Base-by-base conservation (phyloP, 148 eudicot species). In the Chenopodium suecicum region DNA sequence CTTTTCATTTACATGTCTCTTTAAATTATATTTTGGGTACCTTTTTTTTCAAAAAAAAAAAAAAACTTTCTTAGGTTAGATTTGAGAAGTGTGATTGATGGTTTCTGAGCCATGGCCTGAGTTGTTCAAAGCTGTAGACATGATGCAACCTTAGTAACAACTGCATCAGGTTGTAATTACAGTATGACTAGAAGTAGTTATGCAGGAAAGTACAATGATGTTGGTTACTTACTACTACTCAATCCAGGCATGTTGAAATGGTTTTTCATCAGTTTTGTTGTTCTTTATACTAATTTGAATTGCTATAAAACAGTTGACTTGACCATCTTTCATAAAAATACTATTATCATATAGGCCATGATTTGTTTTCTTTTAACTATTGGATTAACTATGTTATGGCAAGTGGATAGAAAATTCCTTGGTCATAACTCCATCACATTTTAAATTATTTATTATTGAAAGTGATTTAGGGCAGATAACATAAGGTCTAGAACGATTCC, bases 131-230 rank as follows among this genome's bases (percentile, higher is more conserved):
- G 54, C 41, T 64, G 22, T 4, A 78, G 52, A 37, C 23, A 68
- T 69, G 48, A 68, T 52, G 50, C 27, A 6, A 70, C 37, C 9
- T 25, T 52, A 31, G 4, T 69, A 22, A 52, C 27, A 29, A 54
- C 67, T 70, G 63, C 20, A 44, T 9, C n/a, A 6, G 80, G 20
- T 64, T 3, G 64, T 65, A 41, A 41, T 41, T 41, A 41, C 44
- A 41, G 37, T 67, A 27, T 70, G 22, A 29, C 65, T 54, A 10
- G 46, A 29, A 50, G 23, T 70, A 73, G 58, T 71, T 58, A 37
- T 37, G 20, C 25, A 79, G 58, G 31, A 29, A 79, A 58, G 65
- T 79, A 65, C 69, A 79, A 56, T 46, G 9, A 2, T 67, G 9
- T 41, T 17, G 27, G 4, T 41, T 56, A 37, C 60, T 41, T 6